phyloP scores from a whole-genome alignment of 2,329 filamentous ascomycete genomes.

The Ampelomyces quisqualis region DNA sequence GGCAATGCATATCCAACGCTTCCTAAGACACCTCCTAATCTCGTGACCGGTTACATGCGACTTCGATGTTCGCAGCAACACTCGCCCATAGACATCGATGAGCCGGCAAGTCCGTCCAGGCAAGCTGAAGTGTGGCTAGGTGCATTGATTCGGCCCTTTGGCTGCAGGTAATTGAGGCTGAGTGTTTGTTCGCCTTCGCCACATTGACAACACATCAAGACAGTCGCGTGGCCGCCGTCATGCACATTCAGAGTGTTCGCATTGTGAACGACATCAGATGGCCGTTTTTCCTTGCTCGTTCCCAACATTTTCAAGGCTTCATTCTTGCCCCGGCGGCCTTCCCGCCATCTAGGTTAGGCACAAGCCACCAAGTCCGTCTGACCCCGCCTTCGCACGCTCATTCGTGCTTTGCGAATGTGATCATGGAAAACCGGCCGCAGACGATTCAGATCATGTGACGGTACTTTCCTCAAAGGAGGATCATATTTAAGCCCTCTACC shows the following conservation, averaged over 20 bases:
- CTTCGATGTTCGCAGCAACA: conserved; percentile 14
- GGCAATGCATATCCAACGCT: conserved; percentile 24
- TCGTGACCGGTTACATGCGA: conserved; percentile 29
- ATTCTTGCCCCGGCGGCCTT: conserved; percentile 20
- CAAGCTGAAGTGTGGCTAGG: conserved; percentile 38
- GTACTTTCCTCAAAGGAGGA: conserved; percentile 21
- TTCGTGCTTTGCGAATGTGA: conserved; percentile 34
- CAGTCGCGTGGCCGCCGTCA: conserved; percentile 9
- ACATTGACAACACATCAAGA: conserved; percentile 38
- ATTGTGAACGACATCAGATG: conserved; percentile 12
- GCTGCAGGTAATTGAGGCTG: conserved; percentile 37
- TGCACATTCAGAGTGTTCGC: conserved; percentile 5
- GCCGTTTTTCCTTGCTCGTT: conserved; percentile 12
- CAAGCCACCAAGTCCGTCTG: conserved; percentile 32
- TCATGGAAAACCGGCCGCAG: conserved; percentile 28
- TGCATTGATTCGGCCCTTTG: conserved; percentile 22
- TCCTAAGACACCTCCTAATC: conserved; percentile 21
- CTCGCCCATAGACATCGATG: conserved; percentile 12
- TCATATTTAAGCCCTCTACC: conserved; percentile 16
- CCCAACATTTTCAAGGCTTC: conserved; percentile 32
- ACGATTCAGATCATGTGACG: conserved; percentile 32
- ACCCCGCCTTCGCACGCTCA: conserved; percentile 30
- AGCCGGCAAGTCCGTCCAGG: conserved; percentile 31
- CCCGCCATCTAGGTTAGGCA: conserved; percentile 31
- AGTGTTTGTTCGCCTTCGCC: conserved; percentile 31